phyloP scores from a whole-genome alignment of 257 asterid genomes.

The Echites panduratus region DNA sequence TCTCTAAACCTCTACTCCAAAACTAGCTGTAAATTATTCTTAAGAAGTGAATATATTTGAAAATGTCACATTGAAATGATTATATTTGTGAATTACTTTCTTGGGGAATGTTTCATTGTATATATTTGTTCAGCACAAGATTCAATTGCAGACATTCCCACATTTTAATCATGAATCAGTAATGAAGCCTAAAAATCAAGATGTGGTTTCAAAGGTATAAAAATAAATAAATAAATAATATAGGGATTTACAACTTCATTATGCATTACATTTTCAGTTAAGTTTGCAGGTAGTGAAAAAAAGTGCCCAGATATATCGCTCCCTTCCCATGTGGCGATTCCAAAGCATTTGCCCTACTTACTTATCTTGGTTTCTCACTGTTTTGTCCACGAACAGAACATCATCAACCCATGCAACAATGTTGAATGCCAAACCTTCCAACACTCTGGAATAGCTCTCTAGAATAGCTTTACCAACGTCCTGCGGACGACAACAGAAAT shows the following conservation, averaged over 20 bases:
- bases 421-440: slow-evolving; percentile 86
- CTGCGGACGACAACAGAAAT: slow-evolving; percentile 33
- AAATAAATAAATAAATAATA: too few relatives aligned
- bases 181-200: background rate
- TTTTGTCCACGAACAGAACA: slow-evolving; percentile 61
- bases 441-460: slow-evolving; percentile 86
- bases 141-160: background rate
- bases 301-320: too few relatives aligned
- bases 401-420: slow-evolving; percentile 86
- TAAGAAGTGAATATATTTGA: too few relatives aligned
- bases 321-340: too few relatives aligned
- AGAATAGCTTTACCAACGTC: slow-evolving; percentile 90
- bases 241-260: background rate
- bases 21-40: too few relatives aligned
- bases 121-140: too few relatives aligned
- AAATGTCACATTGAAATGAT: too few relatives aligned
- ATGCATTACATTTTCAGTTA: background rate
- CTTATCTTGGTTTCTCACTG: slow-evolving; percentile 44
- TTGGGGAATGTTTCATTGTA: too few relatives aligned
- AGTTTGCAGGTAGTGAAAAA: background rate
- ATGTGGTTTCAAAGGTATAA: too few relatives aligned
- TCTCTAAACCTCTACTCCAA: too few relatives aligned
- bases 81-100: too few relatives aligned
- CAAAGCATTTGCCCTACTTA: too few relatives aligned
- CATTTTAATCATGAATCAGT: background rate